phyloP scores from a whole-genome alignment of 257 asterid genomes.

The Gentiana dahurica region DNA sequence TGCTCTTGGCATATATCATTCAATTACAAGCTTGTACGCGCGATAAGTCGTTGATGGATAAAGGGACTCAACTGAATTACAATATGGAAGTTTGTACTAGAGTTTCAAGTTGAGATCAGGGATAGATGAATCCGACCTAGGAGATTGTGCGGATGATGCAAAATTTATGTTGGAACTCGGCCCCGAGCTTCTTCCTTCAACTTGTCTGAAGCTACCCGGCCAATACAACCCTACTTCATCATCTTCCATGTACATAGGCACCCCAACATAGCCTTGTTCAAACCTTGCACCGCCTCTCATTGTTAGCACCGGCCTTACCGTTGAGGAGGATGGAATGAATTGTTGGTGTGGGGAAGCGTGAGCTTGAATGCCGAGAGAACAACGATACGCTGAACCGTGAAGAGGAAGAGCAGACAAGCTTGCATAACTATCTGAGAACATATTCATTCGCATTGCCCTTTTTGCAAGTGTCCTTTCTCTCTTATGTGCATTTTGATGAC shows the following conservation, averaged over 20 bases:
- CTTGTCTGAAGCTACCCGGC: constrained; percentile 80
- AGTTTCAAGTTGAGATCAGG: constrained; percentile 76
- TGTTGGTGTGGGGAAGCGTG: constrained; percentile 58
- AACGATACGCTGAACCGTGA: constrained; percentile 52
- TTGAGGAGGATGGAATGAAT: constrained; percentile 8
- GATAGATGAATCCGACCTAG: constrained; percentile 34
- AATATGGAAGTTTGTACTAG: constrained; percentile 1
- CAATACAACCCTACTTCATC: constrained; percentile 49
- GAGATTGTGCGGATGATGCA: constrained; percentile 26
- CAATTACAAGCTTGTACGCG: too few relatives aligned
- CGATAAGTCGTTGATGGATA: too few relatives aligned
- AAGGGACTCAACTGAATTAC: too few relatives aligned
- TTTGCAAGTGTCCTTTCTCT: constrained; percentile 79
- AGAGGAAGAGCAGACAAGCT: constrained; percentile 75
- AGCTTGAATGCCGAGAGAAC: constrained; percentile 66
- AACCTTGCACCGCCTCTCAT: constrained; percentile 46
- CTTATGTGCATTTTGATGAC: constrained; percentile 92
- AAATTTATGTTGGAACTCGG: constrained; percentile 28
- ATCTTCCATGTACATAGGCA: constrained; percentile 47
- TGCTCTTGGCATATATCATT: too few relatives aligned
- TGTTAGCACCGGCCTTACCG: constrained; percentile 15
- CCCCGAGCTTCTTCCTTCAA: constrained; percentile 31
- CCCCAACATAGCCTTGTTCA: constrained; percentile 43
- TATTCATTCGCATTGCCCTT: constrained; percentile 77
- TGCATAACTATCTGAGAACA: constrained; percentile 64